Conservation (phyloP, 2,329 filamentous ascomycete genomes). For the Arachnomyces sp. region DNA sequence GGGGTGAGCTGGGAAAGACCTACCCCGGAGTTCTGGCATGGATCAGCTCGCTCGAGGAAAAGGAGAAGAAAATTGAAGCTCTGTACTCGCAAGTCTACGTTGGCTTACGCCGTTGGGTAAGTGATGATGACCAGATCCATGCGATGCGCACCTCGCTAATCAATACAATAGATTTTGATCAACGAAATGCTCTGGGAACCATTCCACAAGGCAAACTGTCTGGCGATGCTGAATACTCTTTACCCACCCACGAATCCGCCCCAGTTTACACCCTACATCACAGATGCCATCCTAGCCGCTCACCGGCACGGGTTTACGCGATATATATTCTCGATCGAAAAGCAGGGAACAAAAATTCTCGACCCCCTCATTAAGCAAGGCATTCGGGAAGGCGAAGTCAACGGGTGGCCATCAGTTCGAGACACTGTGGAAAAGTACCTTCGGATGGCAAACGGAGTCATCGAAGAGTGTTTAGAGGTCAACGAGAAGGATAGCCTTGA, state of each 20-base stretch:
- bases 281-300: conserved; percentile 42
- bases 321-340: conserved; percentile 53
- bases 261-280: conserved; percentile 47
- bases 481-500: conserved; percentile 35
- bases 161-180: conserved; percentile 47
- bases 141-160: conserved; percentile 15
- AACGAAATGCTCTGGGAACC: conserved; percentile 57
- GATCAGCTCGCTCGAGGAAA: conserved; percentile 46
- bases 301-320: conserved; percentile 58
- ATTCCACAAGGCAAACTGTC: conserved; percentile 58
- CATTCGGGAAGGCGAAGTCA: conserved; percentile 44
- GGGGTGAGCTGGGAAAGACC: conserved; percentile 41
- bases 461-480: conserved; percentile 51
- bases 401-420: conserved; percentile 47
- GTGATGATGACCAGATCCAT: conserved; percentile 17
- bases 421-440: conserved; percentile 53
- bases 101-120: conserved; percentile 56
- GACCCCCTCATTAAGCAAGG: conserved; percentile 48
- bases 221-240: conserved; percentile 61
- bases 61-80: conserved; percentile 45
- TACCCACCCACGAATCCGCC: conserved; percentile 49
- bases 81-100: conserved; percentile 57
- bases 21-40: conserved; percentile 51
- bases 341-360: conserved; percentile 45
- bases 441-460: conserved; percentile 51